Base-by-base conservation (phyloP, 805 yeast genomes). In the Candida takata region DNA sequence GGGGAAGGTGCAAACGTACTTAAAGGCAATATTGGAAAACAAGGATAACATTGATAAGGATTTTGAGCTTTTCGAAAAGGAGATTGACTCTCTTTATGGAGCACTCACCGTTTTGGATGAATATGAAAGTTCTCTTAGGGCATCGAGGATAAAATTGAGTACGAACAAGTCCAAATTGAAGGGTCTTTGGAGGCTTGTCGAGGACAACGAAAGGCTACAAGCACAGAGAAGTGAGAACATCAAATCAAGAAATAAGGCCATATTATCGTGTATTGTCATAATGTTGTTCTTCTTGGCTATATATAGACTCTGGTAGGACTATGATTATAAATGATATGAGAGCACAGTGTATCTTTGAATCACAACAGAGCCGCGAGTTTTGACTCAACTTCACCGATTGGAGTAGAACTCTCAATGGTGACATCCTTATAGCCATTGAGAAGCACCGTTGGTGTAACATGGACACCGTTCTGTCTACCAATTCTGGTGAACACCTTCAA, bases 371-470 rank as follows among this genome's bases (percentile, higher is more conserved):
- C 42, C 29, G 43, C 35, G 8, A 59, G 40, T 31, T 57, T 52
- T 13, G 45, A 36, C 24, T 45, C 51, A 37, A 59, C 40, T 10
- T 67, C 68, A 3, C 65, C 76, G 5, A 65, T 49, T 5, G 72
- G 62, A 34, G 77, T 72, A 8, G 86, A 74, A 29, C 86, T 76
- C 48, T 79, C 82, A 49, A 85, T 69, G 6, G 65, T 48, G 24
- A 65, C 63, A 43, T 70, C 72, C 16, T 67, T 65, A 33, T 81
- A 72, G 2, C 95, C 95, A 54, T 84, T 72, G 27, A 85, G 61
- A 15, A 71, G 57, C 11, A 84, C 82, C 5, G 92, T 79, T 15
- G 95, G 95, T 4, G 92, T 83, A n/a, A 82, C 79, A 53, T 86
- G 95, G 26, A 82, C 74, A 29, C 90, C 86, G 28, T 78, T 72